Conservation (phyloP, 2,329 filamentous ascomycete species). For the Sodiomyces alkalinus region DNA sequence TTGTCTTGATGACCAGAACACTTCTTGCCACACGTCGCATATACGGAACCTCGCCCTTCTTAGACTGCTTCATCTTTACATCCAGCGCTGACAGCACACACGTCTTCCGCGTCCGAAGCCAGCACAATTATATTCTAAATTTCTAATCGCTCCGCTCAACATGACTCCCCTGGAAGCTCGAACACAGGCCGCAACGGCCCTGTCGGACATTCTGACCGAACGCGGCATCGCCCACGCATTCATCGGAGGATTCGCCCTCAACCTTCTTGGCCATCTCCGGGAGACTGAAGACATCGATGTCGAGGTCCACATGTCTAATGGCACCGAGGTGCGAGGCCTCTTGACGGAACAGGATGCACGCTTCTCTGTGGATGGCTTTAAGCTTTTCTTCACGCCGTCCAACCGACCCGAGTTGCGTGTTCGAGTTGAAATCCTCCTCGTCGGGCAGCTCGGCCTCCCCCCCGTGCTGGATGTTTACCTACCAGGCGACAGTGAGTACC, state of each 20-base stretch:
- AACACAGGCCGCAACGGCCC: not conserved
- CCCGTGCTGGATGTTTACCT: too few relatives aligned
- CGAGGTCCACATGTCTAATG: not conserved
- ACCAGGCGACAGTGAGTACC: too few relatives aligned
- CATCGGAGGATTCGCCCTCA: constrained; percentile 1
- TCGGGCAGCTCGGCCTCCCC: too few relatives aligned
- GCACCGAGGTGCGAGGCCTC: not conserved
- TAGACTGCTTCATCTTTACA: too few relatives aligned
- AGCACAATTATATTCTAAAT: too few relatives aligned
- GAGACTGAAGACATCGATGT: constrained; percentile 1
- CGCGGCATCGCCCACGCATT: not conserved
- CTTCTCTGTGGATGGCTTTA: not conserved
- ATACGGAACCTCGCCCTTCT: too few relatives aligned
- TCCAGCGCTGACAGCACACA: too few relatives aligned
- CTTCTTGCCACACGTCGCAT: too few relatives aligned
- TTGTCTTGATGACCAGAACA: too few relatives aligned
- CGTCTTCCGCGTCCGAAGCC: too few relatives aligned
- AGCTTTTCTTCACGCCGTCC: not conserved
- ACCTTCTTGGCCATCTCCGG: not conserved
- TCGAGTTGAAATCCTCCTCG: constrained; percentile 1
- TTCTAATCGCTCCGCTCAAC: too few relatives aligned
- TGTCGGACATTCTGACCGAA: not conserved
- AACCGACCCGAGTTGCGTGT: not conserved
- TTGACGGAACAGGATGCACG: not conserved
- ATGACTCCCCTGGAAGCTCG: too few relatives aligned